Conservation (phyloP, 768 basidiomycete species). For the Pleurotus sapidus region DNA sequence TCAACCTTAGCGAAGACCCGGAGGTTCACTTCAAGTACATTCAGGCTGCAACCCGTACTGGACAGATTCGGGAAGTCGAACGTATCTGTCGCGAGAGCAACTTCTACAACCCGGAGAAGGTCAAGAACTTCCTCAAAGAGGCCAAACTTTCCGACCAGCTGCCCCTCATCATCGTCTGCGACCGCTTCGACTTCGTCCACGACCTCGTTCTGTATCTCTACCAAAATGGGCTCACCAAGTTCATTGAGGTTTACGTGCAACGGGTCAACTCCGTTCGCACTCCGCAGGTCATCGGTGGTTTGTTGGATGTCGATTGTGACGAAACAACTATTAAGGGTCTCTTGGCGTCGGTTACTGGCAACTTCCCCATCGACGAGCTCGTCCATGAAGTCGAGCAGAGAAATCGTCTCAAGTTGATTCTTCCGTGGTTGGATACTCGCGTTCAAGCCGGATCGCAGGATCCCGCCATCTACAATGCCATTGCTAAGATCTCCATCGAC, state of each 20-base stretch:
- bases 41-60: constrained; percentile 96
- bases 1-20: constrained; percentile 93
- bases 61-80: constrained; percentile 98
- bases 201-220: constrained; percentile 98
- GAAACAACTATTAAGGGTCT: constrained; percentile 93
- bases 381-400: constrained; percentile 96
- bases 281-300: constrained; percentile 94
- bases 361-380: constrained; percentile 97
- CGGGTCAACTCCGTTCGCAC: constrained; percentile 96
- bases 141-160: constrained; percentile 95
- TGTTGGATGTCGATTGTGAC: constrained; percentile 98
- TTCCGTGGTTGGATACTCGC: constrained; percentile 95
- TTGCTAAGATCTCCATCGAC: constrained; percentile 98
- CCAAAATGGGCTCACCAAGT: constrained; percentile 93
- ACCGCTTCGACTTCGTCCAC: constrained; percentile 99
- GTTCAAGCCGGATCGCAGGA: constrained; percentile 95
- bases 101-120: constrained; percentile 97
- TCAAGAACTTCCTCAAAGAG: constrained; percentile 99
- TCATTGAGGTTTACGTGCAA: constrained; percentile 99
- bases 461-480: constrained; percentile 90
- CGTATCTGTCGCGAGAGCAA: constrained; percentile 98
- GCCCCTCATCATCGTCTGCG: constrained; percentile 99
- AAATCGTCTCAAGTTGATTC: constrained; percentile 93
- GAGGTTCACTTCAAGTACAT: constrained; percentile 99
- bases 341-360: constrained; percentile 91